Evolutionary conservation across 257 asterid genomes (phyloP).

Genomic region (Vinca minor): DNA sequence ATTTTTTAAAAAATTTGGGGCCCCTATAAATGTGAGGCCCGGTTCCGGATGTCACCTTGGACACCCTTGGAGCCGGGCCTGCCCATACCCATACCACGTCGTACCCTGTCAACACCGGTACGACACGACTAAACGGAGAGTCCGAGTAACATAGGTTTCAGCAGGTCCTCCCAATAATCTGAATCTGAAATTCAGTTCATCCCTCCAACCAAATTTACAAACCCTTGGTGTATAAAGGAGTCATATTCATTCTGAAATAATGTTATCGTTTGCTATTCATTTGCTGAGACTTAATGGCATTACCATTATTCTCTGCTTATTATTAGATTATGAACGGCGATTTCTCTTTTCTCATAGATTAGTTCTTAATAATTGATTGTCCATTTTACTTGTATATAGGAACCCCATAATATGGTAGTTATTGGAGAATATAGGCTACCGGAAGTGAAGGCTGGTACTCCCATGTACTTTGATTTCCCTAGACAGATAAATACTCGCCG

Average conservation of each 20-base stretch:
- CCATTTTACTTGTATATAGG: constrained; percentile 32
- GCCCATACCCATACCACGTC: no score
- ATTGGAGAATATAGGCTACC: constrained; percentile 84
- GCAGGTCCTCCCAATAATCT: neutral
- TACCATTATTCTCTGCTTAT: neutral
- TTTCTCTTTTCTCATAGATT: no score
- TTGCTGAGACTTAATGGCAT: neutral
- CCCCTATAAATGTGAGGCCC: no score
- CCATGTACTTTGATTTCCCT: constrained; percentile 96
- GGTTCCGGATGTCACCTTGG: no score
- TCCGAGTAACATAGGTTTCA: no score
- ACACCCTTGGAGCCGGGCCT: no score
- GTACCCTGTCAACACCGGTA: no score
- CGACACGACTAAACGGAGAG: no score
- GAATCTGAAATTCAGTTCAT: neutral
- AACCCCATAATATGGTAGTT: constrained; percentile 60
- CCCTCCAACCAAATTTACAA: neutral
- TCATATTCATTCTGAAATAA: neutral
- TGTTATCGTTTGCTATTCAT: neutral
- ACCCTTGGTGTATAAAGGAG: neutral
- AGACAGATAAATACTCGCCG: constrained; percentile 59
- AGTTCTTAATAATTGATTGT: neutral
- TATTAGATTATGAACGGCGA: no score
- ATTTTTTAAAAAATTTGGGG: no score
- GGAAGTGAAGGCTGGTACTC: constrained; percentile 73